Base-by-base conservation (phyloP, 495 filamentous ascomycete genomes). In the Amphirosellinia nigrospora region DNA sequence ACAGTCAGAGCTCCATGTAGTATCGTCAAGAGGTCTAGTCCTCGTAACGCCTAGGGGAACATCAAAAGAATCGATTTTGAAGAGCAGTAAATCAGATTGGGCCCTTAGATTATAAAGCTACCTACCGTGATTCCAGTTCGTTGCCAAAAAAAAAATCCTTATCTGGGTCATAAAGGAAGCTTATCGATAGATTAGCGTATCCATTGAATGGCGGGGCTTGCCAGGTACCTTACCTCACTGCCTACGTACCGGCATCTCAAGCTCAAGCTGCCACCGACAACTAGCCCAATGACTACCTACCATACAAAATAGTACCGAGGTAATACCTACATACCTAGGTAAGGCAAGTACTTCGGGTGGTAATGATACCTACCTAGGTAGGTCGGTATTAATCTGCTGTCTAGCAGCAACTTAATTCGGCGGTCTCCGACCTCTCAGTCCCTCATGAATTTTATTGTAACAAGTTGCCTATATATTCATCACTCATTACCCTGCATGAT, bases 141-240 rank as follows among this genome's bases (percentile, higher is more conserved):
- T 41, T 5, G 38, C 23, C 26, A 45, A 16, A 16, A 66, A 66
- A 66, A 69, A 69, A 69, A 61, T 23, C 58, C 53, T 69, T 69
- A 69, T 69, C 66, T 30, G 9, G 32, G 26, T n/a, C n/a, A 16
- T 38, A 3, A 48, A 43, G 34, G 43, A 10, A 19, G n/a, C 56
- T 69, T 69, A 69, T 69, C 66, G 66, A 69, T 69, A 69, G 34
- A 39, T 4, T 11, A 11, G 26, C 43, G 38, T 48, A 48, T 68
- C 56, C 41, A 38, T 46, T 59, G 28, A 38, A 59, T 59, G 28
- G 39, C 19, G 53, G 52, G 65, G 52, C 38, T 34, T 55, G n/a
- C 43, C 21, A 64, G 41, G 61, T 36, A 36, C 19, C 13, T 34
- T 52, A 21, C 48, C n/a, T 5, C 26, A 19, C n/a, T 26, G 26